A percentile compares a stretch with the other conserved stretches of the same genome.
Evolutionary conservation across 306 rosid species (phyloP).

Genomic region (Citrullus mucosospermus): DNA sequence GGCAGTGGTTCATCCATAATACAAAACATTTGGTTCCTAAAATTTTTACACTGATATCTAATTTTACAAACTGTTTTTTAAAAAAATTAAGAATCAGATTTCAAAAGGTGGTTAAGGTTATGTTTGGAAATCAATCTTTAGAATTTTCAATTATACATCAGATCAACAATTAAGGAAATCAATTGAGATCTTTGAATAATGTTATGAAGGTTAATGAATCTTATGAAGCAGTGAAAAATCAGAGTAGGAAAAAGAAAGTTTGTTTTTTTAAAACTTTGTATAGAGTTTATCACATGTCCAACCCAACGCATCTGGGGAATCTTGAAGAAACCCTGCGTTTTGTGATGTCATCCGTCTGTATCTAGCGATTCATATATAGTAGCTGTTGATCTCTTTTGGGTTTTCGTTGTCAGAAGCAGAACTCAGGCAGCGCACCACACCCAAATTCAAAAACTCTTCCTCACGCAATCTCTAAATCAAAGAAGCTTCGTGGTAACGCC

Average conservation of each 20-base stretch:
- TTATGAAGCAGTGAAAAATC: neutral
- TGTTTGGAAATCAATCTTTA: too few relatives aligned
- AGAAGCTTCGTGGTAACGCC: slow-evolving; percentile 16
- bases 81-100: too few relatives aligned
- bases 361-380: neutral
- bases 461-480: slow-evolving; percentile 13
- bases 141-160: too few relatives aligned
- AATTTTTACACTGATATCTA: too few relatives aligned
- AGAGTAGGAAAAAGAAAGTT: neutral
- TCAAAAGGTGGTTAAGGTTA: too few relatives aligned
- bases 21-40: too few relatives aligned
- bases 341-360: slow-evolving; percentile 11
- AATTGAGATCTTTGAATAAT: neutral
- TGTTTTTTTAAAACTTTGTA: too few relatives aligned
- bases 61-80: too few relatives aligned
- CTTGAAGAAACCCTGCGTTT: slow-evolving; percentile 5
- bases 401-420: slow-evolving; percentile 1
- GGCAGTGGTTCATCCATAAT: too few relatives aligned
- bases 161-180: neutral
- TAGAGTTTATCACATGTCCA: slow-evolving; percentile 4
- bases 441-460: neutral
- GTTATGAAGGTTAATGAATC: neutral
- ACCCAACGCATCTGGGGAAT: slow-evolving; percentile 12
- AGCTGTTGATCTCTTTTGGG: neutral
- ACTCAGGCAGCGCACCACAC: neutral